Base-by-base conservation (phyloP, 805 yeast genomes). In the Komagataella mondaviorum region DNA sequence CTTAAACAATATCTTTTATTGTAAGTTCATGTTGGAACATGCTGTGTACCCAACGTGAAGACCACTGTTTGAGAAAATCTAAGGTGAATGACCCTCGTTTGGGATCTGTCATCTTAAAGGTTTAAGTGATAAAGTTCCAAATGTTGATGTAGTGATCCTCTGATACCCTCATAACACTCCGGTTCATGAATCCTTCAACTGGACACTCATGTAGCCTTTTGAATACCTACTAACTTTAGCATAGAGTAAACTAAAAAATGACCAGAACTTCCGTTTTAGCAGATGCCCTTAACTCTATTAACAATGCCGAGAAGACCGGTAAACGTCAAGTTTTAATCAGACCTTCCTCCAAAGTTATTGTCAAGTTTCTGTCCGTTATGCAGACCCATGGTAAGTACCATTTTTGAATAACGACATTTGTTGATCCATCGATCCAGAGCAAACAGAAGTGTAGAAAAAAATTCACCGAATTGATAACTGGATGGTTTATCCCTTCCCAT, bases 251-350 rank as follows among this genome's bases (percentile, higher is more conserved):
- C 4, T 10, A 20, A 61, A 79, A 70, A 71, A 89, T 90, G 97
- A 88, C 96, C 74, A 90, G 97, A 81, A 81, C 96, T 63, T 90
- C 97, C 67, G 97, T 87, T 75, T 86, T 90, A 75, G 96, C 96
- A 71, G 97, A 90, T 80, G 97, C 97, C 71, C 85, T 90, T 68
- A 90, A 90, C 78, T 84, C 96, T 68, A 90, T 90, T 77, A 88
- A 89, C 93, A 90, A 90, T 77, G 97, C 97, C 77, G 96, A 90
- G 80, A 90, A 89, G 80, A 84, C 96, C 77, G 97, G 97, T 77
- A 90, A 90, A 83, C 87, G 97, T 80, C 97, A 90, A 80, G 97
- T 90, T 68, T 77, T 90, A 72, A 85, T 90, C 78, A 87, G 96
- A 83, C 97, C 97, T 63, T 88, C 97, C 52, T 90, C 96, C 71